Evolutionary conservation across 2,329 filamentous ascomycete species (phyloP).

Genomic region (Diaporthe nobilis): DNA sequence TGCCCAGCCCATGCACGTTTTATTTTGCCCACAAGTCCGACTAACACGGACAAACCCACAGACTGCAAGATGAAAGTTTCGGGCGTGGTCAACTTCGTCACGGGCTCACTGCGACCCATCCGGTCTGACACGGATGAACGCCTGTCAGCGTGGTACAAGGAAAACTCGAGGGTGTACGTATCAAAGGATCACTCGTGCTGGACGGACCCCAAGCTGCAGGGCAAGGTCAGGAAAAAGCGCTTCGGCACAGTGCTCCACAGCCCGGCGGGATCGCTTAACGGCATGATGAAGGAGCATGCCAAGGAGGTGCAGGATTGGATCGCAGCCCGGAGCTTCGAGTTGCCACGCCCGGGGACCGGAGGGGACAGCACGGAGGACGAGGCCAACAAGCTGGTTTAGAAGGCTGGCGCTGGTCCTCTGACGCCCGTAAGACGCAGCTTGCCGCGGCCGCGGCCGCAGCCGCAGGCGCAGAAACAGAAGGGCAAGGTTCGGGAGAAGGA

Average conservation of each 20-base stretch:
- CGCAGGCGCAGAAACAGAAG: not conserved
- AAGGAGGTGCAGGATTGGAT: slow-evolving; percentile 68
- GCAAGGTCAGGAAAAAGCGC: slow-evolving; percentile 71
- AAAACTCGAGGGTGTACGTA: slow-evolving; percentile 85
- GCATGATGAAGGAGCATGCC: slow-evolving; percentile 71
- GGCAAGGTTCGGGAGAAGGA: not conserved
- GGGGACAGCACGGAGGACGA: slow-evolving; percentile 67
- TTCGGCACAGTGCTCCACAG: slow-evolving; percentile 72
- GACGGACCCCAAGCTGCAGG: slow-evolving; percentile 71
- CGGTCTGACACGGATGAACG: slow-evolving; percentile 82
- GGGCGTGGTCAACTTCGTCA: slow-evolving; percentile 85
- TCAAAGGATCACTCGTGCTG: slow-evolving; percentile 82
- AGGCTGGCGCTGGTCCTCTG: slow-evolving; percentile 1
- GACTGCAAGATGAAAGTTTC: slow-evolving; percentile 78
- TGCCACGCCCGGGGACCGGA: slow-evolving; percentile 46
- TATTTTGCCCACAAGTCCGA: no score
- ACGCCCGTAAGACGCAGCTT: not conserved
- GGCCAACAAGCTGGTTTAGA: slow-evolving; percentile 46
- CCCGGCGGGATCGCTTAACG: slow-evolving; percentile 61
- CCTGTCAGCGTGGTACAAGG: slow-evolving; percentile 85
- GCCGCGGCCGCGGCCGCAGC: not conserved
- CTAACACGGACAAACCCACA: slow-evolving; percentile 44
- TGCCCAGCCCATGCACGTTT: not conserved
- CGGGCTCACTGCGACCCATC: slow-evolving; percentile 81
- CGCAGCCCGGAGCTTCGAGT: slow-evolving; percentile 51